Evolutionary conservation across 2,329 filamentous ascomycete species (phyloP).

Genomic region (Fusarium duplospermum): DNA sequence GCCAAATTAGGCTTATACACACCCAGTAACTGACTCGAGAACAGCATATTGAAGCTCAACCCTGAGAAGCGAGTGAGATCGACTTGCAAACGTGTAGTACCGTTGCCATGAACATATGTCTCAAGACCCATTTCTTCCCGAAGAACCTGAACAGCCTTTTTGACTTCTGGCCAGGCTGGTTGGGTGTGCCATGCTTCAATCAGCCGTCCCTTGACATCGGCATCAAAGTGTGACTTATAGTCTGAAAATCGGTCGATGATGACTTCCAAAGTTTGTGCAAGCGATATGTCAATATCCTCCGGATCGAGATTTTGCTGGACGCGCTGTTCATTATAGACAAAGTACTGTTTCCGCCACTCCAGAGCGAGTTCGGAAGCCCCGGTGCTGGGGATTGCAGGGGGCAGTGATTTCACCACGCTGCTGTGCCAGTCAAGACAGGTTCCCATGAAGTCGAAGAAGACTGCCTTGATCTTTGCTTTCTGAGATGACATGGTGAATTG

Average conservation of each 20-base stretch:
- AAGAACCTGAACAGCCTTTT: conserved; percentile 54
- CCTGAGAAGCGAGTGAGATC: conserved; percentile 61
- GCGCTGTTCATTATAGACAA: conserved; percentile 56
- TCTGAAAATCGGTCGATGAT: conserved; percentile 42
- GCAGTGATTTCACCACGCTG: conserved; percentile 51
- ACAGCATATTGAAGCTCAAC: conserved; percentile 62
- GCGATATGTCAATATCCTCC: conserved; percentile 65
- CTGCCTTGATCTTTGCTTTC: conserved; percentile 52
- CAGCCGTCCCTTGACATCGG: conserved; percentile 34
- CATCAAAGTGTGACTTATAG: conserved; percentile 22
- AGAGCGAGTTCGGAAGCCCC: conserved; percentile 57
- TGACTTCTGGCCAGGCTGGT: conserved; percentile 63
- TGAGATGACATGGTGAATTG: background rate
- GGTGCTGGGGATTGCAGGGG: conserved; percentile 45
- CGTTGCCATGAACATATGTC: conserved; percentile 65
- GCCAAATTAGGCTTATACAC: conserved; percentile 60
- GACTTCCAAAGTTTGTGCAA: conserved; percentile 53
- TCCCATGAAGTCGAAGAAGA: conserved; percentile 70
- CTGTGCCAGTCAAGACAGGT: conserved; percentile 68
- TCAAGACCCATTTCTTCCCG: conserved; percentile 51
- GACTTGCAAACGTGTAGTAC: conserved; percentile 65
- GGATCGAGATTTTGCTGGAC: conserved; percentile 46
- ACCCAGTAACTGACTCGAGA: conserved; percentile 63
- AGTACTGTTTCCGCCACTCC: conserved; percentile 63
- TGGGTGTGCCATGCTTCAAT: conserved; percentile 61